A percentile compares a stretch with the other conserved stretches of the same genome.
Conservation (phyloP, 73 alveolate species). For the Paramecium tetraurelia region DNA sequence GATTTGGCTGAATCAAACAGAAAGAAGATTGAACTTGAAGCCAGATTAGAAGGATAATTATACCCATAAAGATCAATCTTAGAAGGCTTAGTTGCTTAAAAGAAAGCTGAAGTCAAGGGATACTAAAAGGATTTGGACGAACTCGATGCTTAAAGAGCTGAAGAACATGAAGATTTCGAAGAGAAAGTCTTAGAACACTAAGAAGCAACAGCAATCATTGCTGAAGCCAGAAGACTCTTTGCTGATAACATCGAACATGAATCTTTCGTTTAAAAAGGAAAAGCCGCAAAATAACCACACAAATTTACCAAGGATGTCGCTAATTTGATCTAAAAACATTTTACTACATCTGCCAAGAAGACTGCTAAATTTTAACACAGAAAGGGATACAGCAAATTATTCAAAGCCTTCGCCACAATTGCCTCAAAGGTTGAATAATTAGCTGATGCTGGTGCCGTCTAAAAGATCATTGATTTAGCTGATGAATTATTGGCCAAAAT, state of each 20-base stretch:
- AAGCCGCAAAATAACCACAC: not conserved
- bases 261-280: not conserved
- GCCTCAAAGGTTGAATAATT: slow-evolving; percentile 40
- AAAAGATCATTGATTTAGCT: not conserved
- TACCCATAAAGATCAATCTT: slow-evolving; percentile 32
- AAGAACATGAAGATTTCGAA: slow-evolving; percentile 30
- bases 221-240: slow-evolving; percentile 41
- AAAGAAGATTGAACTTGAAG: slow-evolving; percentile 39
- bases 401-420: slow-evolving; percentile 38
- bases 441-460: slow-evolving; percentile 51
- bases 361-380: slow-evolving; percentile 12
- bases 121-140: not conserved
- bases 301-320: slow-evolving; percentile 6
- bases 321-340: not conserved
- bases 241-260: slow-evolving; percentile 40
- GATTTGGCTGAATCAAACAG: slow-evolving; percentile 41
- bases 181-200: slow-evolving; percentile 20
- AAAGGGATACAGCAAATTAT: slow-evolving; percentile 31
- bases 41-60: slow-evolving; percentile 38
- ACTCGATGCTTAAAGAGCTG: slow-evolving; percentile 35
- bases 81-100: not conserved
- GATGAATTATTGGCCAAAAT: slow-evolving; percentile 21
- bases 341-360: not conserved
- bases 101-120: slow-evolving; percentile 15
- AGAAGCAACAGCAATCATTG: slow-evolving; percentile 45